These are phyloP conservation scores for Orbilia ellipsospora DNA, from an alignment of 2,329 filamentous ascomycete species.

Conservation along the genomic window DNA sequence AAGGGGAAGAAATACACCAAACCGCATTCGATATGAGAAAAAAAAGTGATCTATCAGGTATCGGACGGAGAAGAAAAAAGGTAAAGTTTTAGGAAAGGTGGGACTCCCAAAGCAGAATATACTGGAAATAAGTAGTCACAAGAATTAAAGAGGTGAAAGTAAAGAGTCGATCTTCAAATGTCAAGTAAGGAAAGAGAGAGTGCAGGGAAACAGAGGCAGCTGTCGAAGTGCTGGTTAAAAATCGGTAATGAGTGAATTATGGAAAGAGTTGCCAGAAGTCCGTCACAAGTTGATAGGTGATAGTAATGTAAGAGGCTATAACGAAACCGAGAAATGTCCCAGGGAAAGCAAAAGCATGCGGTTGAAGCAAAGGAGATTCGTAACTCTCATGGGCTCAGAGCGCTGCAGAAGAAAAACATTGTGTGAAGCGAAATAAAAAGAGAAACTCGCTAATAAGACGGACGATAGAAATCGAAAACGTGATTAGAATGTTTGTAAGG, in stretches of 20 bases:
- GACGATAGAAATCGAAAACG: slow-evolving; percentile 19
- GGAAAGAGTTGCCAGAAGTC: slow-evolving; percentile 43
- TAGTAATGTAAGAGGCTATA: neutral
- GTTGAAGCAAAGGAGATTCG: slow-evolving; percentile 53
- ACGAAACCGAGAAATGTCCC: slow-evolving; percentile 1
- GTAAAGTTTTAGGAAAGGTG: slow-evolving; percentile 8
- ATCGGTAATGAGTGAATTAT: slow-evolving; percentile 17
- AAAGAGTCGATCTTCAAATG: slow-evolving; percentile 21
- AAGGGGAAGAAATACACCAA: slow-evolving; percentile 14
- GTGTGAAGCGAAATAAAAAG: slow-evolving; percentile 26
- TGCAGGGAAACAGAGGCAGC: slow-evolving; percentile 44
- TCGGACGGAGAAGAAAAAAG: slow-evolving; percentile 22
- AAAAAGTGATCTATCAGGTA: slow-evolving; percentile 48
- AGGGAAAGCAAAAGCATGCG: slow-evolving; percentile 20
- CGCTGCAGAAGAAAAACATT: slow-evolving; percentile 34
- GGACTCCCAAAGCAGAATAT: slow-evolving; percentile 31
- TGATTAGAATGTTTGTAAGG: slow-evolving; percentile 69
- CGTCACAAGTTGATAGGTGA: slow-evolving; percentile 20
- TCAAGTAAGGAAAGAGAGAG: slow-evolving; percentile 5
- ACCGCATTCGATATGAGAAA: slow-evolving; percentile 13
- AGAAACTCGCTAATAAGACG: slow-evolving; percentile 39
- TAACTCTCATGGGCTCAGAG: slow-evolving; percentile 49
- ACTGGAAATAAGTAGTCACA: slow-evolving; percentile 12
- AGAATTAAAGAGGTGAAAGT: slow-evolving; percentile 30
- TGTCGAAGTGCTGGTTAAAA: slow-evolving; percentile 47